These are phyloP conservation scores for Zizania latifolia DNA, from an alignment of 176 grass and related monocot genomes.

Conservation along the genomic window DNA sequence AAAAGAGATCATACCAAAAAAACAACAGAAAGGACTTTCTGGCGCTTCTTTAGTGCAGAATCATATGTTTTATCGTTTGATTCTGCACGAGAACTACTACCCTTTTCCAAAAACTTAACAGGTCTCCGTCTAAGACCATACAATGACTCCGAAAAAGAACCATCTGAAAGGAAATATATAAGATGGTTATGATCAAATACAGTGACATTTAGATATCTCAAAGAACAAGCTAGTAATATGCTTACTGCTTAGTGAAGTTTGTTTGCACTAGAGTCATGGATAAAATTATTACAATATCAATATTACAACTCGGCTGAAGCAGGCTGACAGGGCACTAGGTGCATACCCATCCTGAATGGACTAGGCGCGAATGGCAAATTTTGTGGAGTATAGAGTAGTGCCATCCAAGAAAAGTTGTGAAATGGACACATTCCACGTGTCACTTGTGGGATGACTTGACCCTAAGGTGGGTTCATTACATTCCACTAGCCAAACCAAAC, in stretches of 20 bases:
- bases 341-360: too few relatives aligned
- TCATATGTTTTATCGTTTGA: constrained; percentile 44
- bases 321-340: not conserved
- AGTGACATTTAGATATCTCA: not conserved
- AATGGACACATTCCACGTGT: not conserved
- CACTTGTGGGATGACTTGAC: not conserved
- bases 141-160: constrained; percentile 93
- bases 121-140: constrained; percentile 87
- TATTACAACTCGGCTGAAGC: constrained; percentile 12
- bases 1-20: constrained; percentile 66
- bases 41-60: constrained; percentile 73
- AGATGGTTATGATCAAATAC: not conserved
- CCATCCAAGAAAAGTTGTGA: not conserved
- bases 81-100: constrained; percentile 39
- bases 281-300: not conserved
- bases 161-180: constrained; percentile 61
- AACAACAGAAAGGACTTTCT: constrained; percentile 83
- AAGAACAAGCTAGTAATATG: not conserved
- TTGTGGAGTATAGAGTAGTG: too few relatives aligned
- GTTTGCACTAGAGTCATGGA: not conserved
- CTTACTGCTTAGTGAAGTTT: not conserved
- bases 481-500: not conserved
- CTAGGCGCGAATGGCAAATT: too few relatives aligned
- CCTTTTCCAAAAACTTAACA: constrained; percentile 53
- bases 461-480: constrained; percentile 1